These are phyloP conservation scores for Pseudogymnoascus sp. DNA, from an alignment of 2,329 filamentous ascomycete species.

Conservation along the genomic window DNA sequence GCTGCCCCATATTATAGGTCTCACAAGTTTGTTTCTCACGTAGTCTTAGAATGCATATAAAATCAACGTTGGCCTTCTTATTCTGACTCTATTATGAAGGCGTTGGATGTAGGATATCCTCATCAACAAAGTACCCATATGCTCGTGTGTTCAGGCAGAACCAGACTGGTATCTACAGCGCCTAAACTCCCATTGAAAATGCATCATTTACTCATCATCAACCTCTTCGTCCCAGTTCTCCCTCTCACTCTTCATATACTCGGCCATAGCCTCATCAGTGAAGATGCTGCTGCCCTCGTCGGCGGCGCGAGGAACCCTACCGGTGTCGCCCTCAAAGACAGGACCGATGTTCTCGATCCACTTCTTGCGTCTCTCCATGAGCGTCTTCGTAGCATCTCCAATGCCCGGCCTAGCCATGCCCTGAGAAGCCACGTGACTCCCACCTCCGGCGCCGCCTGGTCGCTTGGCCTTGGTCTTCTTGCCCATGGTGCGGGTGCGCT, in stretches of 20 bases:
- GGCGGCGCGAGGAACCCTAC: conserved; percentile 57
- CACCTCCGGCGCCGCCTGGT: conserved; percentile 66
- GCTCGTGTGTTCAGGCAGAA: background rate
- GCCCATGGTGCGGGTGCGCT: conserved; percentile 87
- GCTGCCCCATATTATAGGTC: background rate
- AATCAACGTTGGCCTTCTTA: background rate
- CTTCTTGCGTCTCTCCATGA: conserved; percentile 83
- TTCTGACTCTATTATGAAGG: background rate
- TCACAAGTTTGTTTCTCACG: background rate
- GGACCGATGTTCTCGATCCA: conserved; percentile 90
- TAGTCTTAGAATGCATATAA: background rate
- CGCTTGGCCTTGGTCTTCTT: conserved; percentile 89
- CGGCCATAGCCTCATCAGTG: conserved; percentile 61
- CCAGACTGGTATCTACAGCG: background rate
- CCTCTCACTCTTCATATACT: conserved; percentile 69
- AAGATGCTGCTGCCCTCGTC: conserved; percentile 67
- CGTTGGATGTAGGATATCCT: background rate
- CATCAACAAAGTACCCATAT: background rate
- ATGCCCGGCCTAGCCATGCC: conserved; percentile 70
- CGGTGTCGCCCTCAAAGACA: conserved; percentile 69
- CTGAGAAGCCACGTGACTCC: conserved; percentile 52
- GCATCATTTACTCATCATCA: conserved; percentile 26
- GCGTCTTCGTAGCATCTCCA: conserved; percentile 78
- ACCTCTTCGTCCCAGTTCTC: conserved; percentile 65
- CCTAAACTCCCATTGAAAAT: conserved; percentile 1